Conservation (phyloP, 2,329 filamentous ascomycete genomes). For the Trichoderma sp. region DNA sequence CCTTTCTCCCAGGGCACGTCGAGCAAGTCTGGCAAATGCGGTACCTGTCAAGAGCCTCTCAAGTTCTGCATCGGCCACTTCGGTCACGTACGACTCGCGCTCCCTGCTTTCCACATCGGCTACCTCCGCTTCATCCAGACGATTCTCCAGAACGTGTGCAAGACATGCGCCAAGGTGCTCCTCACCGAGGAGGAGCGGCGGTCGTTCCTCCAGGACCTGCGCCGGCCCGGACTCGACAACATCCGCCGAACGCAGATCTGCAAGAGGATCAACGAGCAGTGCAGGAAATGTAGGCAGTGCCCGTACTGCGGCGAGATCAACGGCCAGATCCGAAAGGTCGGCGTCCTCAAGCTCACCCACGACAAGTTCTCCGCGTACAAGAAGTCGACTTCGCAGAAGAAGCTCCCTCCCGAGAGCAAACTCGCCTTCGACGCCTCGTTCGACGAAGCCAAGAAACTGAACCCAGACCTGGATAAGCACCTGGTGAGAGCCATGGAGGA, state of each 20-base stretch:
- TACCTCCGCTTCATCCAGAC: slow-evolving; percentile 92
- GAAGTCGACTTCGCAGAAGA: slow-evolving; percentile 82
- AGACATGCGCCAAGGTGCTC: slow-evolving; percentile 81
- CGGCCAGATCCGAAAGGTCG: slow-evolving; percentile 87
- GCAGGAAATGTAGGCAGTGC: slow-evolving; percentile 82
- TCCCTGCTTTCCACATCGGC: slow-evolving; percentile 94
- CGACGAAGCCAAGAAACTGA: slow-evolving; percentile 72
- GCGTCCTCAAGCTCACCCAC: slow-evolving; percentile 90
- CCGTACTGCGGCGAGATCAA: slow-evolving; percentile 81
- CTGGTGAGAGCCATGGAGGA: slow-evolving; percentile 92
- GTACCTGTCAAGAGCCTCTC: slow-evolving; percentile 80
- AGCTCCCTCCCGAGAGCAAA: slow-evolving; percentile 80
- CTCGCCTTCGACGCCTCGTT: slow-evolving; percentile 85
- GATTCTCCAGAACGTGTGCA: slow-evolving; percentile 94
- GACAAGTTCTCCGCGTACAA: slow-evolving; percentile 90
- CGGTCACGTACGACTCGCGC: slow-evolving; percentile 84
- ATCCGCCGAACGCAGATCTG: slow-evolving; percentile 79
- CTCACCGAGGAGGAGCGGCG: slow-evolving; percentile 79
- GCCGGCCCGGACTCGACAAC: slow-evolving; percentile 78
- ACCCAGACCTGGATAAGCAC: slow-evolving; percentile 86
- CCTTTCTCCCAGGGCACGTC: slow-evolving; percentile 67
- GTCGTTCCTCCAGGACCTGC: slow-evolving; percentile 75
- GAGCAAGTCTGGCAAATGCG: slow-evolving; percentile 76
- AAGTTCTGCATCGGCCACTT: slow-evolving; percentile 93
- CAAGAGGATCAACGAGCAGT: slow-evolving; percentile 87